Percentiles rank a stretch among this genome's conserved stretches.
phyloP scores from a whole-genome alignment of 1,284 basidiomycete species.

The Ganoderma lingzhi region DNA sequence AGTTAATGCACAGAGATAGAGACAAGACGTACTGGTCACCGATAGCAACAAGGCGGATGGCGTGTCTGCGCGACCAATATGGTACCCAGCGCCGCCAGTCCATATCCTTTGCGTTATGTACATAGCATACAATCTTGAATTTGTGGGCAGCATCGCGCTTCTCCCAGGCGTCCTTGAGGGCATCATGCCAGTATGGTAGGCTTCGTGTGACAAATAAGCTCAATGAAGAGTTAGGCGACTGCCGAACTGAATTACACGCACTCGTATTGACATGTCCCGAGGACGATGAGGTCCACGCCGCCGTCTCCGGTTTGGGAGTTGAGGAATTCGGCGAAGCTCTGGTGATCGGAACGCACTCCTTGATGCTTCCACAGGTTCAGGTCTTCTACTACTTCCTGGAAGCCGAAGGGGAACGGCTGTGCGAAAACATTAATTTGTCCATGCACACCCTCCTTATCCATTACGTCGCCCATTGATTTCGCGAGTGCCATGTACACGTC shows the following conservation, averaged over 20 bases:
- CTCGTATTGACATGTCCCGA: slow-evolving; percentile 49
- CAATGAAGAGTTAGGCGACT: background rate
- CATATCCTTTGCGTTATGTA: slow-evolving; percentile 44
- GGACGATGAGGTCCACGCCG: slow-evolving; percentile 44
- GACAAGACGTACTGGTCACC: slow-evolving; percentile 44
- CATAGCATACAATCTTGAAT: slow-evolving; percentile 48
- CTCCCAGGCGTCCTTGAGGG: slow-evolving; percentile 48
- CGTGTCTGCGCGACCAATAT: slow-evolving; percentile 45
- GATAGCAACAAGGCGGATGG: slow-evolving; percentile 48
- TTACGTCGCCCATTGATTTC: slow-evolving; percentile 42
- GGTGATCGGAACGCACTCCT: slow-evolving; percentile 34
- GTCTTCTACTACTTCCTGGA: slow-evolving; percentile 43
- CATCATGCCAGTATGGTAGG: slow-evolving; percentile 37
- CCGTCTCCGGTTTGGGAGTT: slow-evolving; percentile 31
- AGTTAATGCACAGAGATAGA: background rate
- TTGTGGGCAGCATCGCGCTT: slow-evolving; percentile 42
- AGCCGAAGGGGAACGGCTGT: slow-evolving; percentile 41
- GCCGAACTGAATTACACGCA: slow-evolving; percentile 29
- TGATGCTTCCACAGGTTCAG: slow-evolving; percentile 41
- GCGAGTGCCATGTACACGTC: slow-evolving; percentile 49
- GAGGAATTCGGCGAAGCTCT: slow-evolving; percentile 39
- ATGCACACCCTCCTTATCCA: slow-evolving; percentile 28
- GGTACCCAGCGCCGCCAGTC: slow-evolving; percentile 45
- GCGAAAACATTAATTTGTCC: slow-evolving; percentile 43
- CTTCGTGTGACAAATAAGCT: slow-evolving; percentile 11